Percentiles rank a stretch among this genome's conserved stretches.
These are phyloP conservation scores for Lepidium aucheri DNA, from an alignment of 345 rosid species.

Conservation along the genomic window DNA sequence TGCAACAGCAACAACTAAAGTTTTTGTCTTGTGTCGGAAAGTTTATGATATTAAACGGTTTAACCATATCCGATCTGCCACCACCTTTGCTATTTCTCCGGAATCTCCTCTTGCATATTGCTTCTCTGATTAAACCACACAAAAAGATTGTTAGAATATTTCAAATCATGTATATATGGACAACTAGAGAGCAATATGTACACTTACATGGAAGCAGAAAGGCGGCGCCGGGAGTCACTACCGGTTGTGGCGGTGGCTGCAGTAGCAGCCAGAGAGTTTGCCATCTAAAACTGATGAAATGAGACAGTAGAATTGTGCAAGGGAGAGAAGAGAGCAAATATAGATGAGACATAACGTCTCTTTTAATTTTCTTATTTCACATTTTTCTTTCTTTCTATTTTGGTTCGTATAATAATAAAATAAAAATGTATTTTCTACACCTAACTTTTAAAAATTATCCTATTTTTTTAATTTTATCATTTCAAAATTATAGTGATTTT, in stretches of 20 bases:
- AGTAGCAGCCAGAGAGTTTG: conserved; percentile 19
- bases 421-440: neutral
- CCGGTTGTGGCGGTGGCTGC: conserved; percentile 8
- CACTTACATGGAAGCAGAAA: conserved; percentile 26
- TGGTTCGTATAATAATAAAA: neutral
- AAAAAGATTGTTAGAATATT: no score
- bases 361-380: conserved; percentile 35
- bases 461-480: neutral
- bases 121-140: conserved; percentile 45
- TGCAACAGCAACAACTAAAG: conserved; percentile 36
- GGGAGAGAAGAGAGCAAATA: conserved; percentile 20
- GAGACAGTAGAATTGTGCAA: conserved; percentile 2
- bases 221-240: conserved; percentile 28
- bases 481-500: neutral
- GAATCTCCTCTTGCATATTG: conserved; percentile 47
- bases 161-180: neutral
- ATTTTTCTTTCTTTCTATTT: conserved; percentile 1
- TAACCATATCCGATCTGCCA: conserved; percentile 17
- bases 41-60: conserved; percentile 36
- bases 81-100: conserved; percentile 35
- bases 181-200: neutral
- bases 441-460: neutral
- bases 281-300: conserved; percentile 17
- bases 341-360: conserved; percentile 36
- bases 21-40: conserved; percentile 43